Base-by-base conservation (phyloP, 352 stramenopile genomes). In the Pythium rishiriense region DNA sequence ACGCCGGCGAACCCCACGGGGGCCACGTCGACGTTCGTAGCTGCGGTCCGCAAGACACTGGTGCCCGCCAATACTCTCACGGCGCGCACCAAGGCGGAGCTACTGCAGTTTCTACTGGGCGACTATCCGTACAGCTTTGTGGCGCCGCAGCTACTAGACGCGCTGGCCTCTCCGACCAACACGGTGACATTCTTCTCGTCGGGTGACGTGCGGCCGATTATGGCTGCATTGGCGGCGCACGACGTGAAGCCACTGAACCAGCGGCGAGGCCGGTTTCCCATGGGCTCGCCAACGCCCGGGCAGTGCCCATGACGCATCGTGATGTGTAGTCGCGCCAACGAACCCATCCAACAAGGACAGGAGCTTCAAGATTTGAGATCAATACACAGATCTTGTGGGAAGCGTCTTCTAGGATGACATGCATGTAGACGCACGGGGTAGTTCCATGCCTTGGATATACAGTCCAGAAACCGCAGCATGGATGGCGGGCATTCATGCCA, bases 31-130 rank as follows among this genome's bases (percentile, higher is more conserved):
- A 9, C 58, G 25, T 68, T 50, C 25, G 37, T 52, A 17, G 28
- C 35, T 3, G 49, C 59, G 41, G 57, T 68, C 19, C 12, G n/a
- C 39, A 54, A 56, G 37, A 69, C 62, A 22, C 28, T 55, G 47
- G 24, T 69, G 35, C 47, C 37, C 1, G 5, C 10, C 15, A 24
- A 31, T 25, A 19, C 10, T 4, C 14, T 66, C 0, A 43, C 51
- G 11, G 42, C 37, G 12, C 10, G 24, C 14, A 71, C 64, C 15
- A 46, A 17, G 28, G n/a, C 19, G 14, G 55, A 62, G 22, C 52
- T 71, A 10, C 41, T 67, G 42, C 10, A 26, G 28, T 71, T 66
- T 47, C 37, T 71, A 17, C n/a, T 71, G 14, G 64, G 64, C 35
- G 57, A 67, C 41, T 51, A 54, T 17, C 31, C 64, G 26, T 58